Conservation (phyloP, 1,139 yeast species). For the Nakaseomyces sp. region DNA sequence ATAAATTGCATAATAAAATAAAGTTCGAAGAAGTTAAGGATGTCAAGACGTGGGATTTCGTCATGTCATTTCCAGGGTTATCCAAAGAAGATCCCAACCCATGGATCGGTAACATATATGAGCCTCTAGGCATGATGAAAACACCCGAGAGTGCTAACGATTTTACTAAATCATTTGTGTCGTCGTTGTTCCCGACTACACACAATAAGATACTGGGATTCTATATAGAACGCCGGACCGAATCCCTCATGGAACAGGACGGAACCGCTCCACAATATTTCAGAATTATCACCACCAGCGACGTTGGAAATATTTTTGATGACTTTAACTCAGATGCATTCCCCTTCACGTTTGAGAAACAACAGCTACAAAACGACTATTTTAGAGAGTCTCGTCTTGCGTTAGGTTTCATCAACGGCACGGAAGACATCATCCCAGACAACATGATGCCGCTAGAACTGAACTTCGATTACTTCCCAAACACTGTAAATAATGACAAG, state of each 20-base stretch:
- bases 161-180: slow-evolving; percentile 32
- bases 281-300: slow-evolving; percentile 48
- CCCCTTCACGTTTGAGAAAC: slow-evolving; percentile 22
- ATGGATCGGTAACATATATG: slow-evolving; percentile 25
- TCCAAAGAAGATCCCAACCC: slow-evolving; percentile 21
- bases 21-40: slow-evolving; percentile 15
- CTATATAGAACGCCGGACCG: slow-evolving; percentile 33
- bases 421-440: slow-evolving; percentile 37
- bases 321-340: slow-evolving; percentile 27
- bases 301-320: slow-evolving; percentile 28
- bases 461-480: slow-evolving; percentile 63
- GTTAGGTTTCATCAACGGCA: slow-evolving; percentile 62
- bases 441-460: slow-evolving; percentile 73
- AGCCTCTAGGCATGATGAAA: slow-evolving; percentile 26
- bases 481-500: slow-evolving; percentile 75
- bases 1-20: slow-evolving; percentile 26
- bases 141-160: slow-evolving; percentile 35
- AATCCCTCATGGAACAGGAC: slow-evolving; percentile 13
- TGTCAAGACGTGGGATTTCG: slow-evolving; percentile 21
- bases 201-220: slow-evolving; percentile 27
- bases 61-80: slow-evolving; percentile 18
- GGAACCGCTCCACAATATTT: slow-evolving; percentile 67
- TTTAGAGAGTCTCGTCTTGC: slow-evolving; percentile 44
- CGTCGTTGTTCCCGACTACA: slow-evolving; percentile 29
- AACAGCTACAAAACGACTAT: slow-evolving; percentile 22